Evolutionary conservation across 2,329 filamentous ascomycete genomes (phyloP), one percentile per base, ranked within the genome.

Genomic region (Hypoxylon sp.): DNA sequence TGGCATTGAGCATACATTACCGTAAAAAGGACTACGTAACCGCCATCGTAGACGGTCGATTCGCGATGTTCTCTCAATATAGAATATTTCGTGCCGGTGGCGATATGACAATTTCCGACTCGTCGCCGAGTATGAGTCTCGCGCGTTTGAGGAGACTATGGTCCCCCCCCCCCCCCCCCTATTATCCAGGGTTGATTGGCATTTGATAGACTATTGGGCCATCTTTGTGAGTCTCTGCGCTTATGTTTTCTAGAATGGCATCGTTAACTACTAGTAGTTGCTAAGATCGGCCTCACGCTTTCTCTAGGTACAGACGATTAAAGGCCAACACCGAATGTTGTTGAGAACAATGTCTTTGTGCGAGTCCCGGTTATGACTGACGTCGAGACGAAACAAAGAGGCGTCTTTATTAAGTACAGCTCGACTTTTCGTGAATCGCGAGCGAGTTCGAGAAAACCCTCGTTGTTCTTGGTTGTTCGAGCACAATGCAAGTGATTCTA

Each of bases 1-100:
- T 57, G 57, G 53, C 49, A 56, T 54, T 55, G 62, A 57, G 57
- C 52, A 60, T 63, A 53, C 50, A 48, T 60, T 61, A 63, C 61
- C n/a, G 52, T 66, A 65, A 62, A 60, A 59, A 40, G 58, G 47
- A 57, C 46, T 50, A 51, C 48, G 51, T 59, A 53, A 54, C 53
- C 48, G 52, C 46, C 46, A 53, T 52, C 45, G 60, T 61, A 60
- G 58, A 60, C 37, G 51, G 46, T 50, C 45, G 57, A 57, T 53
- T 51, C 57, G 38, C 55, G 52, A 64, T 54, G 55, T 61, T 55
- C 61, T 56, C 56, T 62, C 56, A 63, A 66, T 66, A 63, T 65
- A 65, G 54, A 65, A 50, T 29, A 34, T 47, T 42, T 31, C 29
- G 42, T 49, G 32, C 30, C 25, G 46, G 23, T 47, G 43, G 45